phyloP scores from a whole-genome alignment of 768 basidiomycete genomes.

The Lyophyllum atratum region DNA sequence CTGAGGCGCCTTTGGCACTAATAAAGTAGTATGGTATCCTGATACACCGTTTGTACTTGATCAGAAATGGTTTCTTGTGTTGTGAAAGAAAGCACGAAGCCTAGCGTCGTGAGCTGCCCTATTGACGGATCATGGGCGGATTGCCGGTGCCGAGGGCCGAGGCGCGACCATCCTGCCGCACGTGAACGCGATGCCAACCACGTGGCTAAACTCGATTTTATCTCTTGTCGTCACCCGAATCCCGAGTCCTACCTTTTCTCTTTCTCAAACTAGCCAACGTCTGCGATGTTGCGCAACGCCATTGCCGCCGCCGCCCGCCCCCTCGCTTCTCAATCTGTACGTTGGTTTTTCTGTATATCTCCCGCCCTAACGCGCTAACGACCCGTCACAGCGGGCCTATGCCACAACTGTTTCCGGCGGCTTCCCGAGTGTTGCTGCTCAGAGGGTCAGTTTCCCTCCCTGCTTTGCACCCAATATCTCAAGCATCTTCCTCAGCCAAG shows the following conservation, averaged over 20 bases:
- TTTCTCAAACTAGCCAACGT: constrained; percentile 29
- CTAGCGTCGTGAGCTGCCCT: too few species aligned
- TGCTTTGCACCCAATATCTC: constrained; percentile 14
- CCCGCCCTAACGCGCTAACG: background rate
- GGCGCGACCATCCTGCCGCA: constrained; percentile 11
- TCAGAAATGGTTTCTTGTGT: too few species aligned
- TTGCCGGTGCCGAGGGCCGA: too few species aligned
- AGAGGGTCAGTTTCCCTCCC: constrained; percentile 52
- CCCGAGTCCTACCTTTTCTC: constrained; percentile 31
- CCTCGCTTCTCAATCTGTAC: constrained; percentile 50
- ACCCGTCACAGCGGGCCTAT: constrained; percentile 46
- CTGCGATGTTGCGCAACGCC: constrained; percentile 68
- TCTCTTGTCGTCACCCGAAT: constrained; percentile 22
- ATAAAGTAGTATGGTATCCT: too few species aligned
- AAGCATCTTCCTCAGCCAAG: constrained; percentile 51
- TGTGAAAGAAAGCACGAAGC: too few species aligned
- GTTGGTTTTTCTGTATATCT: constrained; percentile 17
- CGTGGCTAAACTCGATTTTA: constrained; percentile 15
- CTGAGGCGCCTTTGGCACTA: too few species aligned
- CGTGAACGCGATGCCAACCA: constrained; percentile 15
- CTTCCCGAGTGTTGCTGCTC: constrained; percentile 72
- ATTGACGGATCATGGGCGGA: too few species aligned
- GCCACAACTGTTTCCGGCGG: constrained; percentile 80
- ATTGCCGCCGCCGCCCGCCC: constrained; percentile 59
- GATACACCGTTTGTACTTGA: too few species aligned